These are phyloP conservation scores for Saitozyma podzolica DNA, from an alignment of 768 basidiomycete species.

Conservation along the genomic window DNA sequence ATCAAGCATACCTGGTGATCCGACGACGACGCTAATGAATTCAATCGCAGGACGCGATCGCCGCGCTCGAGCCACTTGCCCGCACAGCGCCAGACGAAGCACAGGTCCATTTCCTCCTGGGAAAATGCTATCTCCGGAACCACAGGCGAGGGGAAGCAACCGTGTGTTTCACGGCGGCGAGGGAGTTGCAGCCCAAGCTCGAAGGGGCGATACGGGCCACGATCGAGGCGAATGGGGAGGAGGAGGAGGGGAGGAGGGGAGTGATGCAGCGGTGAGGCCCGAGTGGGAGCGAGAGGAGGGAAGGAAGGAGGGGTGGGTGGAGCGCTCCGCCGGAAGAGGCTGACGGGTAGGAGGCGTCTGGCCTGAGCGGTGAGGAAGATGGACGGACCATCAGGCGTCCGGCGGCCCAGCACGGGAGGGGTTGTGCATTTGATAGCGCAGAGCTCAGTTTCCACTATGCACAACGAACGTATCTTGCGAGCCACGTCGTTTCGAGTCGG, in stretches of 20 bases:
- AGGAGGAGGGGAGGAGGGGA: slow-evolving; percentile 25
- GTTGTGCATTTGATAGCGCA: too few species aligned
- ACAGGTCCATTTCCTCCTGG: slow-evolving; percentile 94
- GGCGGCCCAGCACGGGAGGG: too few species aligned
- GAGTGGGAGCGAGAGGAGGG: too few species aligned
- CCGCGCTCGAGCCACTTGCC: slow-evolving; percentile 76
- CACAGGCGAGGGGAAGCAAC: slow-evolving; percentile 78
- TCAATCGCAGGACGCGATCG: slow-evolving; percentile 67
- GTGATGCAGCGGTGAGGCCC: background rate
- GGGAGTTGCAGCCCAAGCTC: slow-evolving; percentile 92
- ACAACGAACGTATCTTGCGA: too few species aligned
- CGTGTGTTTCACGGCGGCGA: slow-evolving; percentile 80
- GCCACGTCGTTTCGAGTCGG: too few species aligned
- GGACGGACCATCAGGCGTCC: too few species aligned
- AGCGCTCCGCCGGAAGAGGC: too few species aligned
- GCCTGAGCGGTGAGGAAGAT: too few species aligned
- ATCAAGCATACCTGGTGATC: too few species aligned
- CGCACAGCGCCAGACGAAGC: slow-evolving; percentile 89
- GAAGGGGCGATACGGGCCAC: slow-evolving; percentile 60
- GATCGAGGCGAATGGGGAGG: slow-evolving; percentile 62
- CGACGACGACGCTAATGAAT: slow-evolving; percentile 30
- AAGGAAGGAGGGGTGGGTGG: too few species aligned
- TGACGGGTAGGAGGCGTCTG: too few species aligned
- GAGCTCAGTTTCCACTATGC: too few species aligned
- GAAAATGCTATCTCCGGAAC: slow-evolving; percentile 80